These are phyloP conservation scores for Fusarium sp. DNA, from an alignment of 2,329 filamentous ascomycete species.

Conservation along the genomic window DNA sequence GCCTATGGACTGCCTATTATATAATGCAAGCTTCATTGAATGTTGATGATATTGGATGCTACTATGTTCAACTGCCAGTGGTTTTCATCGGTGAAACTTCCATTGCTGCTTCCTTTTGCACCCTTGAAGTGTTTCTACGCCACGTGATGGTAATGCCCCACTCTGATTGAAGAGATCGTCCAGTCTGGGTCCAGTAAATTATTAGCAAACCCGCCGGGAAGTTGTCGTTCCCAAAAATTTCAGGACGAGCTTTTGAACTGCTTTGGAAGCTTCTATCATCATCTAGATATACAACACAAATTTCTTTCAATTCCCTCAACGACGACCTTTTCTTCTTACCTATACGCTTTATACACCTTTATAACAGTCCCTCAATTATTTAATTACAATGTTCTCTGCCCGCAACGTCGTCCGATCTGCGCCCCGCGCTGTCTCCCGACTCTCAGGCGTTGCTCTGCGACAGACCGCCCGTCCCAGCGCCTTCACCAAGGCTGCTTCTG, in stretches of 20 bases:
- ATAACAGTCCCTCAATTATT: constrained; percentile 2
- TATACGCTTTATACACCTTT: neutral
- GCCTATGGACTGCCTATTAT: neutral
- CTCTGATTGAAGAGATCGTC: constrained; percentile 28
- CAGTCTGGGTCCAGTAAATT: constrained; percentile 33
- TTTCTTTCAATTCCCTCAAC: constrained; percentile 26
- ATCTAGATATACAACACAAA: constrained; percentile 29
- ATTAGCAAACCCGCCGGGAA: constrained; percentile 26
- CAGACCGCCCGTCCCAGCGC: constrained; percentile 63
- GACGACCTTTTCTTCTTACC: neutral
- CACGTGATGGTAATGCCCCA: constrained; percentile 36
- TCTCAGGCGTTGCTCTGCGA: constrained; percentile 64
- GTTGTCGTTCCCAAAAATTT: constrained; percentile 42
- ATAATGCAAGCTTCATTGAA: neutral
- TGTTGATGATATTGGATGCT: too few species aligned
- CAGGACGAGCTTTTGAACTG: constrained; percentile 27
- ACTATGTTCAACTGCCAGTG: neutral
- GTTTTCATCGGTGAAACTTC: neutral
- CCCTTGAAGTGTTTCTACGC: constrained; percentile 3
- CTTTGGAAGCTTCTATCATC: constrained; percentile 41
- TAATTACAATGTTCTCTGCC: constrained; percentile 74
- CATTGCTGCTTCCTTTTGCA: neutral
- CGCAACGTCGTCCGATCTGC: constrained; percentile 73
- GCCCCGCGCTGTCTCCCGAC: constrained; percentile 71
- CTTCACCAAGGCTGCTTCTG: constrained; percentile 59